Evolutionary conservation across 495 filamentous ascomycete species (phyloP).

Genomic region (Penicillium riverlandense): DNA sequence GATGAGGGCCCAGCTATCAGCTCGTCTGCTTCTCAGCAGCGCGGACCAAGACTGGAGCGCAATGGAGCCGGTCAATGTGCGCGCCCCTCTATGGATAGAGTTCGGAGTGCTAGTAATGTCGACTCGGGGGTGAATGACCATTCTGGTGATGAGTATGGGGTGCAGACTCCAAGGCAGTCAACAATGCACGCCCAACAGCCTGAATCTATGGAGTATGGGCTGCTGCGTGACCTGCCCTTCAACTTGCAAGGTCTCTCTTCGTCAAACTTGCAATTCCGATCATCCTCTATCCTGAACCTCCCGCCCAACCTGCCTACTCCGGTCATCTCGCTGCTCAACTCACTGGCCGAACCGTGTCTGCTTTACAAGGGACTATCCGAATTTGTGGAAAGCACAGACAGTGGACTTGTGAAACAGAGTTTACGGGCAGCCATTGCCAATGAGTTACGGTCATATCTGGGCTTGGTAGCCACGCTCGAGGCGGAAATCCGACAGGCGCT

Average conservation of each 20-base stretch:
- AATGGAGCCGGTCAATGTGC: constrained; percentile 9
- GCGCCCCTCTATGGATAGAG: constrained; percentile 7
- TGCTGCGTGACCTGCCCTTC: constrained; percentile 86
- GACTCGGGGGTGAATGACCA: constrained; percentile 11
- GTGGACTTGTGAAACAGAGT: constrained; percentile 81
- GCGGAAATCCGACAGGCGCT: constrained; percentile 80
- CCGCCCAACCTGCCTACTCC: constrained; percentile 75
- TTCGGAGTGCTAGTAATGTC: constrained; percentile 8
- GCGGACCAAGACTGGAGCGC: constrained; percentile 16
- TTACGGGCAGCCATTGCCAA: constrained; percentile 80
- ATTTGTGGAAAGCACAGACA: constrained; percentile 69
- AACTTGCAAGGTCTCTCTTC: constrained; percentile 92
- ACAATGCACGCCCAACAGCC: constrained; percentile 3
- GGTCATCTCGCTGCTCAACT: constrained; percentile 80
- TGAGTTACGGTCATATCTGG: constrained; percentile 84
- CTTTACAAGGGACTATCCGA: constrained; percentile 71
- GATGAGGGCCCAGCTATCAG: constrained; percentile 39
- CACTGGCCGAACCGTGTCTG: constrained; percentile 86
- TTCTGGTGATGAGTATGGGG: constrained; percentile 8
- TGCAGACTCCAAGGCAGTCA: constrained; percentile 6
- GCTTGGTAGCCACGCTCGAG: constrained; percentile 88
- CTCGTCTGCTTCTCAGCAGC: constrained; percentile 38
- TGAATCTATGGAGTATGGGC: constrained; percentile 63
- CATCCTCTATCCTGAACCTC: constrained; percentile 57
- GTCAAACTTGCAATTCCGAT: constrained; percentile 67